Evolutionary conservation across 2,329 filamentous ascomycete species (phyloP).

Genomic region (Calonectria honghensis): DNA sequence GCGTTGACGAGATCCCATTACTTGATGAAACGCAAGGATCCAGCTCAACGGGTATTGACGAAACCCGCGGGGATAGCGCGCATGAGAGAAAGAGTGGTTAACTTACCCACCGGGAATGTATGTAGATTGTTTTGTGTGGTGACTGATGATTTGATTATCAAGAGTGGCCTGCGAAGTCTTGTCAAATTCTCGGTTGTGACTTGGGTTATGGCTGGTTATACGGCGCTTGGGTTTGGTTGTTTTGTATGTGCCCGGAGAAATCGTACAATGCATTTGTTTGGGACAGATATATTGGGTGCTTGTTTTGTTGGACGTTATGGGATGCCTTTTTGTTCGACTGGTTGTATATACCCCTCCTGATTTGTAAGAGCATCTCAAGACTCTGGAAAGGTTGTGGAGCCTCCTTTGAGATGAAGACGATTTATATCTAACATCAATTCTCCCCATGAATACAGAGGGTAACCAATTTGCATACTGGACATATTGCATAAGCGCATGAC

Average conservation of each 20-base stretch:
- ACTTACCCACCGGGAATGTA: neutral
- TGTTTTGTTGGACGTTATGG: neutral
- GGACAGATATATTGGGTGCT: neutral
- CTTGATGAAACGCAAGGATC: conserved; percentile 66
- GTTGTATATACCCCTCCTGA: conserved; percentile 2
- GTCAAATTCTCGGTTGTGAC: neutral
- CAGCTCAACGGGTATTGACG: conserved; percentile 66
- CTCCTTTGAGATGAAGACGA: neutral
- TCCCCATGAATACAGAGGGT: neutral
- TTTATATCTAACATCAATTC: neutral
- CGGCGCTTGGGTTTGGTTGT: neutral
- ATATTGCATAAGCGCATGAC: neutral
- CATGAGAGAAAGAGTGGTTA: conserved; percentile 67
- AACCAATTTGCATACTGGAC: neutral
- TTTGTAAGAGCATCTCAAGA: neutral
- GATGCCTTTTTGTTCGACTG: neutral
- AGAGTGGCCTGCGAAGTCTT: conserved; percentile 15
- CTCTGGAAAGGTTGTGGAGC: neutral
- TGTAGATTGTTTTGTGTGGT: neutral
- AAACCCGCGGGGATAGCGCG: conserved; percentile 65
- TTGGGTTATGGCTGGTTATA: neutral
- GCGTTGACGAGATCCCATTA: conserved; percentile 75
- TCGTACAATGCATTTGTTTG: neutral
- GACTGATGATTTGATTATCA: too few species aligned
- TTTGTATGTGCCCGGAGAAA: neutral